Base-by-base conservation (phyloP, 202 grass and related monocot genomes). In the Cymbopogon flexuosus region DNA sequence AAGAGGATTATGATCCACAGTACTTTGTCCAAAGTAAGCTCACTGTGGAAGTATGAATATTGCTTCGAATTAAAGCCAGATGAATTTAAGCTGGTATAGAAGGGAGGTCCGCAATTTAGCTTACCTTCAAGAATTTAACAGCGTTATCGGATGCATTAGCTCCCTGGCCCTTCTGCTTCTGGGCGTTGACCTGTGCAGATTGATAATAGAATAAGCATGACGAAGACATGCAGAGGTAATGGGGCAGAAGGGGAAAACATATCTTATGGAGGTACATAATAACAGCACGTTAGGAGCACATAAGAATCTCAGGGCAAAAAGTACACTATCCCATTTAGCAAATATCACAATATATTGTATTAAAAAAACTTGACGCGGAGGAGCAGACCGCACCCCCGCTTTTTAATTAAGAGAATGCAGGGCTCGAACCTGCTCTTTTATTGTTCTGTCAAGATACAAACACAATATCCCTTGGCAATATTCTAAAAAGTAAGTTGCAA, bases 61-160 rank as follows among this genome's bases (percentile, higher is more conserved):
- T 46, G 40, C 18, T 37, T 10, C 23, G 37, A 6, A 29, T 14
- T 52, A 42, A 74, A 79, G 3, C 18, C 1, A 10, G 31, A 67
- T 15, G 2, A 22, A 51, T 75, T 71, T 71, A 23, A 23, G 36
- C 47, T n/a, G 6, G 23, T 35, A 42, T 19, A 72, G 51, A 46
- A 43, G 2, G 52, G 31, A 37, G 2, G 67, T 18, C 37, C 83
- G 27, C 30, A 83, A 78, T 8, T 19, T 36, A 36, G 37, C 49
- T 87, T 87, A 95, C 96, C 93, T 96, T 93, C 70, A 98, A 88
- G 10, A 95, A 75, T 70, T 97, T 86, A 82, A 98, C 79, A 87
- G 95, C 70, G 27, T 71, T 56, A 68, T 80, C 80, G 72, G 84
- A 76, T 65, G 88, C 65, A 71, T 79, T 70, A 54, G 81, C 18